These are phyloP conservation scores for Coemansia sp. DNA, from an alignment of 192 early-diverging fungal species.

Conservation along the genomic window DNA sequence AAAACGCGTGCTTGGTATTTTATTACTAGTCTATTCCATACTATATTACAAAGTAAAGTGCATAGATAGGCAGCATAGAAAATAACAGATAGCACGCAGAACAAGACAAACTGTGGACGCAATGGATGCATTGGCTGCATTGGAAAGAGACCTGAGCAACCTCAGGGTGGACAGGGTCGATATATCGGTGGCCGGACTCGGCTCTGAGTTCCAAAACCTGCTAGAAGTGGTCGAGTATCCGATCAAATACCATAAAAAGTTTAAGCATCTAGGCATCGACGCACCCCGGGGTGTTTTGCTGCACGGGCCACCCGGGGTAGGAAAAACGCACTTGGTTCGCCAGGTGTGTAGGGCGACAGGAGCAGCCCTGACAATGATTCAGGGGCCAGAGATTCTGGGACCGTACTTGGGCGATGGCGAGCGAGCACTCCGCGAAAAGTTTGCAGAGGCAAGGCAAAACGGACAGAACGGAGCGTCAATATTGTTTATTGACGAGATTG, in stretches of 20 bases:
- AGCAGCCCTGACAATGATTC: slow-evolving; percentile 67
- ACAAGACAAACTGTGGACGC: too few relatives aligned
- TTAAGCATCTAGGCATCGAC: slow-evolving; percentile 66
- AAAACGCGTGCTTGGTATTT: too few relatives aligned
- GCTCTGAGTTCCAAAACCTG: slow-evolving; percentile 67
- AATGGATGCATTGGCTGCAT: too few relatives aligned
- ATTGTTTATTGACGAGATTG: slow-evolving; percentile 96
- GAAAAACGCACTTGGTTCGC: slow-evolving; percentile 85
- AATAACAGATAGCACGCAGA: too few relatives aligned
- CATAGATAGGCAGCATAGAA: too few relatives aligned
- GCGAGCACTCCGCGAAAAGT: slow-evolving; percentile 64
- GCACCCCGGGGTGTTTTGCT: slow-evolving; percentile 84
- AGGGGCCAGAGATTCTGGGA: slow-evolving; percentile 82
- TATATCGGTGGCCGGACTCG: slow-evolving; percentile 67
- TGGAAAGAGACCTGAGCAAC: too few relatives aligned
- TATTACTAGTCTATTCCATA: too few relatives aligned
- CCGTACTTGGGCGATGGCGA: slow-evolving; percentile 88
- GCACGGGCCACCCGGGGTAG: slow-evolving; percentile 93
- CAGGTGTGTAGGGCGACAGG: slow-evolving; percentile 60
- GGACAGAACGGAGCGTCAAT: slow-evolving; percentile 56
- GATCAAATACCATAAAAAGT: slow-evolving; percentile 58
- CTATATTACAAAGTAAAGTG: too few relatives aligned
- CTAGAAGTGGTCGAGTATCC: slow-evolving; percentile 78
- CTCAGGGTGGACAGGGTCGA: too few relatives aligned
- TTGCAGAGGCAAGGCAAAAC: slow-evolving; percentile 62